Evolutionary conservation across 2,329 filamentous ascomycete genomes (phyloP), one percentile per base, ranked within the genome.

Genomic region (Penicillium sp.): DNA sequence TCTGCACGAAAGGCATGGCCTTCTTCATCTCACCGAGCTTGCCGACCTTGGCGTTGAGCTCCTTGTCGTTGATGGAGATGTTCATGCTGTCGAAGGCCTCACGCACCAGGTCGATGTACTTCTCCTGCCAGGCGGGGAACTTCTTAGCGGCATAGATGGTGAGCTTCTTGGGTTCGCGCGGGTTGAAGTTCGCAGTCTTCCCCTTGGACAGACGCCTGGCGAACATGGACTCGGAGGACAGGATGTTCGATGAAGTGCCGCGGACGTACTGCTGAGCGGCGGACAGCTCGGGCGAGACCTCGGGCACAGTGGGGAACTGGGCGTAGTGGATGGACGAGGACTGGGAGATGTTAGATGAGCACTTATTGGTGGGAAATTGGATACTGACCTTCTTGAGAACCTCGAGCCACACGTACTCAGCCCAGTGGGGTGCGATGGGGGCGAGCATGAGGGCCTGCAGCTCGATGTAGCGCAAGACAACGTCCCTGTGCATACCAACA

Each of bases 1-100:
- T 74, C 74, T 97, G 91, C 43, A 96, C 85, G 66, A 96, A 97
- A 0, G 93, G 93, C 92, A 97, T 97, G 2, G 90, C 92, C 75
- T 95, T 93, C 82, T 97, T 98, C 80, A 90, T 89, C 56, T 74
- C 72, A 38, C 83, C 84, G 65, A 89, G 78, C 77, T 95, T 95
- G 60, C 83, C 83, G 50, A 96, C 85, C 65, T 84, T 81, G 58
- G 83, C 84, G 63, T 84, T 88, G 41, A 96, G 76, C 49, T 82
- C 83, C 76, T 95, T 95, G 68, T 95, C 88, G 65, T 95, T 85
- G 57, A 87, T 73, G 8, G 76, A 74, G 56, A 87, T 76, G 57
- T 74, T 81, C 42, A 79, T 60, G 15, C 79, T 70, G 53, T 88
- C 79, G 73, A 89, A 89, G 54, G 82, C 75, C 63, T 87, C 80